Evolutionary conservation across 2,329 filamentous ascomycete species (phyloP).

Genomic region (Calonectria multiphialidica): DNA sequence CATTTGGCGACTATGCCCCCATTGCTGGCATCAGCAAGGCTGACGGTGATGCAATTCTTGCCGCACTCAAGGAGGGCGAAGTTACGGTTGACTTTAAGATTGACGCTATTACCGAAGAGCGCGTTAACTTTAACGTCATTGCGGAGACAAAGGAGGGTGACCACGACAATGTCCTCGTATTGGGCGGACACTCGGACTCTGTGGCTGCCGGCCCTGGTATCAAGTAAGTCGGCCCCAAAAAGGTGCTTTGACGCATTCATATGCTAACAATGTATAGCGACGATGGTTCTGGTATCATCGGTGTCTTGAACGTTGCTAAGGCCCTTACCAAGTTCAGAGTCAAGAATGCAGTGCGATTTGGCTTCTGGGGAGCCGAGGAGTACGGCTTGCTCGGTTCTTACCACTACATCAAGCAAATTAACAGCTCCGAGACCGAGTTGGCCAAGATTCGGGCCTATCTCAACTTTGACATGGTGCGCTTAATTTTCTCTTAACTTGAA

Average conservation of each 20-base stretch:
- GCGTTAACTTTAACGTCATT: slow-evolving; percentile 63
- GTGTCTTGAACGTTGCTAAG: slow-evolving; percentile 59
- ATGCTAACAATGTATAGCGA: slow-evolving; percentile 50
- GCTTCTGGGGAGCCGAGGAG: slow-evolving; percentile 66
- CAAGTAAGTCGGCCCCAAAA: slow-evolving; percentile 57
- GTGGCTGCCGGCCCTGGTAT: slow-evolving; percentile 67
- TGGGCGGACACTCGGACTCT: slow-evolving; percentile 62
- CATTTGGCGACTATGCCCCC: slow-evolving; percentile 60
- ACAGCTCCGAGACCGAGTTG: slow-evolving; percentile 57
- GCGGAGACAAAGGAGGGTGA: slow-evolving; percentile 63
- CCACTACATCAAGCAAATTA: slow-evolving; percentile 59
- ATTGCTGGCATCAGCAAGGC: slow-evolving; percentile 64
- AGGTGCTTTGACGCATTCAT: neutral
- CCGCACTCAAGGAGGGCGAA: slow-evolving; percentile 45
- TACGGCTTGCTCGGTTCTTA: slow-evolving; percentile 62
- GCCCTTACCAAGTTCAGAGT: slow-evolving; percentile 56
- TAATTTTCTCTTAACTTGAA: too few relatives aligned
- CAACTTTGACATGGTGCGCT: slow-evolving; percentile 68
- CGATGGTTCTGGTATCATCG: slow-evolving; percentile 67
- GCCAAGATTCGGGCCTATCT: slow-evolving; percentile 65
- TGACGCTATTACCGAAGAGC: slow-evolving; percentile 61
- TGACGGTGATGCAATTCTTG: slow-evolving; percentile 53
- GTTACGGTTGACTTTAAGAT: slow-evolving; percentile 53
- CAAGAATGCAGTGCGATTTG: slow-evolving; percentile 63
- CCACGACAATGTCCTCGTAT: slow-evolving; percentile 59